These are phyloP conservation scores for Sophora flavescens DNA, from an alignment of 306 rosid genomes.

Conservation along the genomic window DNA sequence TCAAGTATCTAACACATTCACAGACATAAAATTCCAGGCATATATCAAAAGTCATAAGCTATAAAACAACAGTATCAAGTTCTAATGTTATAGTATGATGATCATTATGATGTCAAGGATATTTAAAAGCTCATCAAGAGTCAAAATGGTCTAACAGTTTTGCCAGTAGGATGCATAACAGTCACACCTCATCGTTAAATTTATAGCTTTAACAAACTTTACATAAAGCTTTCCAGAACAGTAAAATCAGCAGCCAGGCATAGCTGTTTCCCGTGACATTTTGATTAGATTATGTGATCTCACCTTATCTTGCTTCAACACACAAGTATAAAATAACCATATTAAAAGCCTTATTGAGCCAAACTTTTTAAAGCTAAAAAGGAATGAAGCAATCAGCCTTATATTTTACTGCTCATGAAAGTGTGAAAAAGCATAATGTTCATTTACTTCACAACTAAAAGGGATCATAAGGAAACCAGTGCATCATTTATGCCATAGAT, in stretches of 20 bases:
- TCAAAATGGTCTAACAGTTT: slow-evolving; percentile 19
- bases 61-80: slow-evolving; percentile 27
- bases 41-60: slow-evolving; percentile 7
- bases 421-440: slow-evolving; percentile 1
- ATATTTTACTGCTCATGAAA: background rate
- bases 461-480: background rate
- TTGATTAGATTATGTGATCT: slow-evolving; percentile 18
- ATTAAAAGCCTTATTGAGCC: background rate
- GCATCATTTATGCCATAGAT: background rate
- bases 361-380: slow-evolving; percentile 18
- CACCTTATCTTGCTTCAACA: slow-evolving; percentile 4
- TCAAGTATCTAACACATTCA: too few relatives aligned
- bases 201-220: slow-evolving; percentile 6
- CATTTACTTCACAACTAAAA: slow-evolving; percentile 7
- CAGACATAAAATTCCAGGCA: slow-evolving; percentile 1
- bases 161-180: background rate
- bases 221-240: slow-evolving; percentile 3
- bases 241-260: slow-evolving; percentile 1
- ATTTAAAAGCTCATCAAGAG: slow-evolving; percentile 17
- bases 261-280: slow-evolving; percentile 10
- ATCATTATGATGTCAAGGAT: slow-evolving; percentile 11
- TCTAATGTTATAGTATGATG: background rate
- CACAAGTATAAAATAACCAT: background rate
- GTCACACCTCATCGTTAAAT: background rate
- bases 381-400: slow-evolving; percentile 10